Conservation (phyloP, 768 basidiomycete genomes). For the Kwoniella botswanensis region DNA sequence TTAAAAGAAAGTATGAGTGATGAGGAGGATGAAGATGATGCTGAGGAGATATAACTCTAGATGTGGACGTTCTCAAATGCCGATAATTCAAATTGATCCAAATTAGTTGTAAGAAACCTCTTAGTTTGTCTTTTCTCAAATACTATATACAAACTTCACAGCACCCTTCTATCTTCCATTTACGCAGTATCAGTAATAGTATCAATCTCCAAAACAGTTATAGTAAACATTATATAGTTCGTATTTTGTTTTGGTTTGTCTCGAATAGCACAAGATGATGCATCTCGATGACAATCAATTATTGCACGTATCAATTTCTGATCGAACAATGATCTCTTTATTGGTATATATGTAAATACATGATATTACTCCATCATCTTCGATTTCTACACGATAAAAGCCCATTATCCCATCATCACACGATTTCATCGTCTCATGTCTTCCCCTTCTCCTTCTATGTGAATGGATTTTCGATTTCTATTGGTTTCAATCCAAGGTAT, state of each 20-base stretch:
- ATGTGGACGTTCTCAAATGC: too few relatives aligned
- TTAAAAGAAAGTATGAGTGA: conserved; percentile 62
- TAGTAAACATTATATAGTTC: neutral
- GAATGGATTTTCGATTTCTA: conserved; percentile 55
- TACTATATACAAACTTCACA: neutral
- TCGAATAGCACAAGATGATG: too few relatives aligned
- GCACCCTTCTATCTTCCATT: neutral
- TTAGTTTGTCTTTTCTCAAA: neutral
- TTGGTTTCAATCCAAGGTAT: neutral
- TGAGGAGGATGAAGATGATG: conserved; percentile 50
- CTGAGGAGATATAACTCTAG: conserved; percentile 6
- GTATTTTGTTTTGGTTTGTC: too few relatives aligned
- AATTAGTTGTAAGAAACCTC: conserved; percentile 2
- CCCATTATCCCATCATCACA: neutral
- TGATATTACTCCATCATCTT: neutral
- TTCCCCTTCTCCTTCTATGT: conserved; percentile 17
- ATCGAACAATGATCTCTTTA: too few relatives aligned
- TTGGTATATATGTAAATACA: neutral
- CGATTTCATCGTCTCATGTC: neutral
- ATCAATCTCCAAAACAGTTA: too few relatives aligned
- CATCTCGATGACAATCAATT: too few relatives aligned
- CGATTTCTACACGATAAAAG: too few relatives aligned
- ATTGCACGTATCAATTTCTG: too few relatives aligned
- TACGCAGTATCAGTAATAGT: too few relatives aligned
- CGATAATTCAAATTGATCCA: neutral